Base-by-base conservation (phyloP, 2,329 filamentous ascomycete genomes). In the Pestalotiopsis sp. region DNA sequence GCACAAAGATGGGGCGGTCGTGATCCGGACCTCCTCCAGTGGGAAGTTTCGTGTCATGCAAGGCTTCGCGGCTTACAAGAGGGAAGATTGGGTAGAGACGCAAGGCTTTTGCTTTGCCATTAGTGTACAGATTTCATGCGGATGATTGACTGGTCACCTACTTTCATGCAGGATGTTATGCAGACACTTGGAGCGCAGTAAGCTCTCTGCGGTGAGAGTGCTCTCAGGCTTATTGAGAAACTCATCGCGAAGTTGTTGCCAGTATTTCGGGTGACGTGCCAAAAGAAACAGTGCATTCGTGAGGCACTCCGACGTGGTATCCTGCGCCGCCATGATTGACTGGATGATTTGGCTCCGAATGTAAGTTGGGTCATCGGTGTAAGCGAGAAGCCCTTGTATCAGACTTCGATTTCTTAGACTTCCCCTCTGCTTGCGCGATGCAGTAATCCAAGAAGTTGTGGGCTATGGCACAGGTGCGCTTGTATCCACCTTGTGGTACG, bases 271-370 rank as follows among this genome's bases (percentile, higher is more conserved):
- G 59, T 68, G 61, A 1, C 69, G 70, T 23, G 69, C 62, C 5
- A 72, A 45, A 6, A 70, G 36, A 31, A 69, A 68, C 11, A 72
- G 52, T 4, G 61, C 63, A 62, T 70, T 70, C 1, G 67, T 67
- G 6, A 72, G 66, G 6, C 69, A 59, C 11, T 68, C 67, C 7
- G 70, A 70, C 5, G 70, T 72, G 4, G 70, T 72, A 36, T 72
- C 70, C 31, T 70, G 70, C 7, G 70, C 63, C n/a, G 70, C 68
- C 66, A 71, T 71, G 66, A 68, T 71, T 23, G 68, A 66, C 40
- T 71, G 66, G 59, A 71, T 68, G 5, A 68, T 67, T 14, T 71
- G 66, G 36, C 68, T 71, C 20, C 67, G 14, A 31, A 71, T 70
- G 59, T 68, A 70, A 1, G 1, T 63, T 23, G 31, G 2, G 17